Conservation (phyloP, 2,329 filamentous ascomycete genomes). For the Nemania sp. region DNA sequence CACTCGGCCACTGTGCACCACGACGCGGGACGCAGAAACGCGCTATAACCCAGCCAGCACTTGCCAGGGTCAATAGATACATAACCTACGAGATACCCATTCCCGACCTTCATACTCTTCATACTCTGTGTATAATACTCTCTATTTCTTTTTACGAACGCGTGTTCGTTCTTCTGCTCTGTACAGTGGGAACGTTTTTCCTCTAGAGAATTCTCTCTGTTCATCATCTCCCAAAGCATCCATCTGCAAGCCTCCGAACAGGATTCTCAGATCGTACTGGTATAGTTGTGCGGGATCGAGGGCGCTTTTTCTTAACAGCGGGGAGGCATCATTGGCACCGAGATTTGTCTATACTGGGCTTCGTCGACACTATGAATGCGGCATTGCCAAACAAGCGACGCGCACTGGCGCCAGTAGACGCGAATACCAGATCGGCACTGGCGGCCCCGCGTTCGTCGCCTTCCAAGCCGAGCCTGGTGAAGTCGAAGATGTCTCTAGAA, state of each 20-base stretch:
- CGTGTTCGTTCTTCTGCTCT: slow-evolving; percentile 4
- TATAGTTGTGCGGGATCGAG: too few species aligned
- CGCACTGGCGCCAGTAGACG: slow-evolving; percentile 36
- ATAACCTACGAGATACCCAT: slow-evolving; percentile 14
- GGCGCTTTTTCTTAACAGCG: not conserved
- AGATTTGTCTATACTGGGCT: not conserved
- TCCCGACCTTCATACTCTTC: slow-evolving; percentile 7
- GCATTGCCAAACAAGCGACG: slow-evolving; percentile 38
- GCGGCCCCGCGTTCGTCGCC: slow-evolving; percentile 15
- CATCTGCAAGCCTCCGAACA: not conserved
- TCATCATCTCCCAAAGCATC: not conserved
- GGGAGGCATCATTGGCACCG: not conserved
- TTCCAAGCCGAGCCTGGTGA: slow-evolving; percentile 25
- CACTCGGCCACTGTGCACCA: slow-evolving; percentile 23
- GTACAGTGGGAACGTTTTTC: too few species aligned
- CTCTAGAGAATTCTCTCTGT: too few species aligned
- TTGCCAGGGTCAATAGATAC: slow-evolving; percentile 13
- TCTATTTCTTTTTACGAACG: slow-evolving; percentile 7
- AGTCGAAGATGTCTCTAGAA: slow-evolving; percentile 15
- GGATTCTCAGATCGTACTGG: not conserved
- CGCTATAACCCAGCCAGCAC: slow-evolving; percentile 23
- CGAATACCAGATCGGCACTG: slow-evolving; percentile 33
- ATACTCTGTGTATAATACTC: too few species aligned
- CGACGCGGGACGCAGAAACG: slow-evolving; percentile 24
- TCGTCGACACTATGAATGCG: slow-evolving; percentile 29